Conservation (phyloP, 192 early-diverging fungal species). For the Podila minutissima region DNA sequence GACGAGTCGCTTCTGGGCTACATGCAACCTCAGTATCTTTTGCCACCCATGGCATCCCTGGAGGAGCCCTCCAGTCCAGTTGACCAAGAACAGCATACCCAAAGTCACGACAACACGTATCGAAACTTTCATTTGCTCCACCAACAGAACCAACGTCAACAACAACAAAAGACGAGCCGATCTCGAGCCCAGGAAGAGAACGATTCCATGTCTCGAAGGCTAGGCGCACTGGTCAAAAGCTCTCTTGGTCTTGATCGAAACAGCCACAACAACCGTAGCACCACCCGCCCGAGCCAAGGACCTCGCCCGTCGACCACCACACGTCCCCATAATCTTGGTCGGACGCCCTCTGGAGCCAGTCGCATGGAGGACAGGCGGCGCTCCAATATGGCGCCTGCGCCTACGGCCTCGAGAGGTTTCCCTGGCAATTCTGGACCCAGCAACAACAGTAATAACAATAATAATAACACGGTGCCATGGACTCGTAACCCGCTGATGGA, state of each 20-base stretch:
- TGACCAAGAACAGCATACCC: background rate
- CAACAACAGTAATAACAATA: too few relatives aligned
- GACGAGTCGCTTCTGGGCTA: conserved; percentile 25
- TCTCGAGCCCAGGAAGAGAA: background rate
- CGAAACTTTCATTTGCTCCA: conserved; percentile 25
- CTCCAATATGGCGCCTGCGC: too few relatives aligned
- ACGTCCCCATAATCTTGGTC: too few relatives aligned
- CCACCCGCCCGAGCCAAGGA: too few relatives aligned
- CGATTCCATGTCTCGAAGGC: background rate
- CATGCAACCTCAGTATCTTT: background rate
- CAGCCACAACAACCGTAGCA: too few relatives aligned
- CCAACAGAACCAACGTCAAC: conserved; percentile 4
- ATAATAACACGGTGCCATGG: conserved; percentile 1
- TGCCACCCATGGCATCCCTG: background rate
- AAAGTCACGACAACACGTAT: conserved; percentile 23
- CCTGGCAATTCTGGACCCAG: too few relatives aligned
- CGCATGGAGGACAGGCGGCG: too few relatives aligned
- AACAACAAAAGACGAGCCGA: background rate
- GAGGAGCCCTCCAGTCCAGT: background rate
- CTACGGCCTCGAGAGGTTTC: too few relatives aligned
- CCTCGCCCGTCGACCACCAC: too few relatives aligned
- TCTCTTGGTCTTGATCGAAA: too few relatives aligned
- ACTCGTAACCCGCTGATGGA: conserved; percentile 28
- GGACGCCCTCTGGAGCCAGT: too few relatives aligned
- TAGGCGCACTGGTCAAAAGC: background rate